Conservation (phyloP, 2,329 filamentous ascomycete genomes). For the Colletotrichum karsti region DNA sequence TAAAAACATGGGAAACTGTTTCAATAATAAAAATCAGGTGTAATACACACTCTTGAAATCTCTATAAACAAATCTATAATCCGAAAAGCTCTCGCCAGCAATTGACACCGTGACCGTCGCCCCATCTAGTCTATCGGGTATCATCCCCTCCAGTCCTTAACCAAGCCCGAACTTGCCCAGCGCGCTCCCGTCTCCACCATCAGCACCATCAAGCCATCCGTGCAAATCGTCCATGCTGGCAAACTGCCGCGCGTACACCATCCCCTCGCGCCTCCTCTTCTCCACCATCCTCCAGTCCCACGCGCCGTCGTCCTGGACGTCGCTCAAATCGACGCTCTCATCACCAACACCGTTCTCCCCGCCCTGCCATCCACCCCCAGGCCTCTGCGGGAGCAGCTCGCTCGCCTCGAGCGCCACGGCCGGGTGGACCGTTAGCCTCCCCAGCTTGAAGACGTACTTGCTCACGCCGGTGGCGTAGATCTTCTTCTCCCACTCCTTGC, state of each 20-base stretch:
- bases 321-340: constrained; percentile 46
- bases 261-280: constrained; percentile 61
- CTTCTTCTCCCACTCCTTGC: constrained; percentile 64
- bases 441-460: constrained; percentile 87
- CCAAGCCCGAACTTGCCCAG: constrained; percentile 58
- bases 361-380: constrained; percentile 70
- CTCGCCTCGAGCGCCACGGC: constrained; percentile 77
- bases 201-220: constrained; percentile 61
- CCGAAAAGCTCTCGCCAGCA: neutral
- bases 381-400: constrained; percentile 77
- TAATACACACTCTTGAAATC: neutral
- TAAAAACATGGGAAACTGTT: neutral
- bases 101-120: neutral
- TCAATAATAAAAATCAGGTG: neutral
- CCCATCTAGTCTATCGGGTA: constrained; percentile 17
- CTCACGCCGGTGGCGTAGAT: constrained; percentile 77
- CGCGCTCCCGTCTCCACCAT: constrained; percentile 58
- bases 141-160: constrained; percentile 31
- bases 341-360: constrained; percentile 52
- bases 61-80: neutral
- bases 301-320: constrained; percentile 43
- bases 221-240: constrained; percentile 64
- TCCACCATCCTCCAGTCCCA: constrained; percentile 70
- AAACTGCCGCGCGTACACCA: constrained; percentile 64
- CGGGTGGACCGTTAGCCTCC: constrained; percentile 84